Conservation (phyloP, 169 alveolate genomes). For the Plasmodium vivax region DNA sequence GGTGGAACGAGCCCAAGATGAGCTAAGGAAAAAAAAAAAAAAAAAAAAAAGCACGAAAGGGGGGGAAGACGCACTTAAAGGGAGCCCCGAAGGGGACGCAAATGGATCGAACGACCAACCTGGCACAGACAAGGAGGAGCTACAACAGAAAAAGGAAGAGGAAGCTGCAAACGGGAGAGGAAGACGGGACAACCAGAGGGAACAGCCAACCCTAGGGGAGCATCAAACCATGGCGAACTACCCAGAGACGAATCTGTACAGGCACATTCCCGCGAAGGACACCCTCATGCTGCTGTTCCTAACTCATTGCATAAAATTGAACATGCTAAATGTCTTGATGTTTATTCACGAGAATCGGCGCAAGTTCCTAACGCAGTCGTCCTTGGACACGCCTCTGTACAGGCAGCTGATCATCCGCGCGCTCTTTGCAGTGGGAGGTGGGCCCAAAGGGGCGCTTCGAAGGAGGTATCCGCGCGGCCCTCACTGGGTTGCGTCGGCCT, state of each 20-base stretch:
- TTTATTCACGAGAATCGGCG: slow-evolving; percentile 30
- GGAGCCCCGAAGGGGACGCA: not conserved
- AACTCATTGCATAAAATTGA: slow-evolving; percentile 49
- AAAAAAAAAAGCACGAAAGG: not conserved
- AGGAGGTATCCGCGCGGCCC: not conserved
- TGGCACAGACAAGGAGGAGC: not conserved
- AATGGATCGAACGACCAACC: not conserved
- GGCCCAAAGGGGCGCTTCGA: not conserved
- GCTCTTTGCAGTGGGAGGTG: slow-evolving; percentile 46
- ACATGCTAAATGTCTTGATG: slow-evolving; percentile 49
- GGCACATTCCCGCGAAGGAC: slow-evolving; percentile 28
- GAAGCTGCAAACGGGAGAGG: not conserved
- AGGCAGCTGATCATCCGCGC: slow-evolving; percentile 24
- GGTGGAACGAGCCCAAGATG: not conserved
- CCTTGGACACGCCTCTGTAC: not conserved
- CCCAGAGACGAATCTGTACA: not conserved
- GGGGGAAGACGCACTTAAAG: not conserved
- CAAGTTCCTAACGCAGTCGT: slow-evolving; percentile 2
- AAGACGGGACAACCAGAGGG: not conserved
- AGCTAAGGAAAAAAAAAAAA: not conserved
- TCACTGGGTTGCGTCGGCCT: not conserved
- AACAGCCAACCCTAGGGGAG: not conserved
- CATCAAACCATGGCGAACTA: not conserved
- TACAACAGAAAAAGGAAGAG: not conserved
- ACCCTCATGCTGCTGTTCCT: slow-evolving; percentile 31